Evolutionary conservation across 2,329 filamentous ascomycete species (phyloP), one percentile per base, ranked within the genome.

Genomic region (Calonectria honghensis): DNA sequence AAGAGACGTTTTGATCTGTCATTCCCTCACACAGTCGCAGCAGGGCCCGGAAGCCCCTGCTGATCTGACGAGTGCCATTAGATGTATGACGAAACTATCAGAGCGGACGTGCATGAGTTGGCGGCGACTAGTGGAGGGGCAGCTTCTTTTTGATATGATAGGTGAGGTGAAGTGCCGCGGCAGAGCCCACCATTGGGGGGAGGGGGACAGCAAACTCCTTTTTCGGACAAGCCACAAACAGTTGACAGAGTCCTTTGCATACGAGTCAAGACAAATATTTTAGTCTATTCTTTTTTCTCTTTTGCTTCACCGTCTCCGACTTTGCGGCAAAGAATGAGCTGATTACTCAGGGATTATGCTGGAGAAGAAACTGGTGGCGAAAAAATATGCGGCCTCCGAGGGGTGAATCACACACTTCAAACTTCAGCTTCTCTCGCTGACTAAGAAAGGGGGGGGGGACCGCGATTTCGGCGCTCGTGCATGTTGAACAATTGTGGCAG

Each of bases 31-130:
- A 7, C 54, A 61, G 54, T 39, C 14, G 18, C 39, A 27, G 31
- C 41, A 20, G 6, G 41, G 7, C 31, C 7, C 20, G 29, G 18
- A 57, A 32, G 27, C 57, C 35, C 24, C 24, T 41, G 57, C 57
- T 63, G 37, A 63, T 39, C n/a, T 63, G 57, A 63, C 27, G n/a
- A 48, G 57, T 14, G 37, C 37, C 57, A 29, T 41, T 41, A 59
- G 1, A 10, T 11, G 39, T 48, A 48, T 48, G 45, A 48, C 45
- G n/a, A 63, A 29, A 41, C 4, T 41, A 41, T n/a, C 35, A 13
- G 57, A 29, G 57, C 57, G 57, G 57, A 39, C 37, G 57, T 41
- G 35, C 35, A 63, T 24, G 10, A 29, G 20, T n/a, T 39, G 20
- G 57, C 35, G 57, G 35, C 57, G 3, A 6, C 45, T 29, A 4